Base-by-base conservation (phyloP, 495 filamentous ascomycete genomes). In the Pyrenula massariospora region DNA sequence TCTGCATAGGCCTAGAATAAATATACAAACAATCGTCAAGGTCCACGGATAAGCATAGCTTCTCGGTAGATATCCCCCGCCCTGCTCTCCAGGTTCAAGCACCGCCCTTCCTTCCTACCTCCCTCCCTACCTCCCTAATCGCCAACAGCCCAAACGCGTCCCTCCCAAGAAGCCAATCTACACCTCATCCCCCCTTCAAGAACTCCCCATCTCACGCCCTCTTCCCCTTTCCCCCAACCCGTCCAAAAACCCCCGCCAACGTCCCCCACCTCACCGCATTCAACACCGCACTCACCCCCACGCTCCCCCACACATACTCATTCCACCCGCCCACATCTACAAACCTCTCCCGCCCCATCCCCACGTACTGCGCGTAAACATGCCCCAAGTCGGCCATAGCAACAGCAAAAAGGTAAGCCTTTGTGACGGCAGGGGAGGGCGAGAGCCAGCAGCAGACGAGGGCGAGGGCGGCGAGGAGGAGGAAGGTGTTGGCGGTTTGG, bases 301-400 rank as follows among this genome's bases (percentile, higher is more conserved):
- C 73, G 61, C 90, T 89, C 11, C 87, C 87, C 83, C 84, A 88
- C 1, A 82, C 78, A 70, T 87, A 73, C 23, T 75, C 65, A 59
- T 87, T 89, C 87, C 86, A 91, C 2, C 65, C 68, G 25, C 60
- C 68, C 2, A 85, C 67, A 59, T 84, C 75, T 15, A 79, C 20
- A 53, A 80, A 77, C 15, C 64, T 65, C 1, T 77, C 72, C 59
- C 68, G 74, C 2, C 83, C 85, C 59, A 90, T 75, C 2, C 68
- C 78, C 59, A 75, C 70, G 48, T 71, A 78, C 0, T 83, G 86
- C 55, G 83, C 75, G 25, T 70, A 81, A n/a, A 90, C 61, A 68
- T 90, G 87, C 2, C 82, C 83, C 53, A 89, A 68, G 59, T 90
- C 87, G 12, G 78, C 85, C 23, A 87, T 68, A 66, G 77, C 77